Evolutionary conservation across 2,329 filamentous ascomycete genomes (phyloP).

Genomic region (Diaporthe destruens): DNA sequence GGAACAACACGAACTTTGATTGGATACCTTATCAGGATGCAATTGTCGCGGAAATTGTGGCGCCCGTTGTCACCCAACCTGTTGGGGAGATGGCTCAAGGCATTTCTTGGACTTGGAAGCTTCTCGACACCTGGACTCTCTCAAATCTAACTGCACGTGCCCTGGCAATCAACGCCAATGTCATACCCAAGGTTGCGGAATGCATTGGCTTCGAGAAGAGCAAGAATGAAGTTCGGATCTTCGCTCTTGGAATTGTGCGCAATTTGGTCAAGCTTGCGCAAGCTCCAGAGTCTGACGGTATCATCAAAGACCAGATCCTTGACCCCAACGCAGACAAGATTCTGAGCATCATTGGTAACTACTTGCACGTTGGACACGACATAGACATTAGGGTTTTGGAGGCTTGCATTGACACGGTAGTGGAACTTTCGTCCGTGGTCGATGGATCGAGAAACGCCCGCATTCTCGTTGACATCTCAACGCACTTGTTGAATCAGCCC

Average conservation of each 20-base stretch:
- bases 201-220: constrained; percentile 75
- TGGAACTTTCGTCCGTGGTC: constrained; percentile 80
- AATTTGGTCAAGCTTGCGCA: constrained; percentile 74
- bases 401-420: constrained; percentile 81
- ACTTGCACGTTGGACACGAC: constrained; percentile 69
- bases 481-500: constrained; percentile 87
- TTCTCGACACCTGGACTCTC: constrained; percentile 85
- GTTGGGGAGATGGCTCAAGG: constrained; percentile 90
- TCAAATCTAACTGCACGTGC: constrained; percentile 76
- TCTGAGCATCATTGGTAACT: constrained; percentile 74
- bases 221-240: constrained; percentile 83
- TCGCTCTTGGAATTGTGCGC: constrained; percentile 80
- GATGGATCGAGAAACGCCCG: constrained; percentile 76
- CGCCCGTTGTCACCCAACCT: constrained; percentile 81
- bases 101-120: constrained; percentile 82
- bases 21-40: constrained; percentile 79
- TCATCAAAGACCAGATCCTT: constrained; percentile 68
- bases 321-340: constrained; percentile 70
- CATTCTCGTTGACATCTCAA: constrained; percentile 83
- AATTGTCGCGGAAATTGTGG: constrained; percentile 81
- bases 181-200: constrained; percentile 79
- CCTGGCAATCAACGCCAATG: constrained; percentile 70
- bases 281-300: constrained; percentile 65
- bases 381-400: constrained; percentile 82
- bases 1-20: constrained; percentile 75